A percentile compares a stretch with the other conserved stretches of the same genome.
Conservation (phyloP, 257 asterid genomes). For the Coffea eugenioides region DNA sequence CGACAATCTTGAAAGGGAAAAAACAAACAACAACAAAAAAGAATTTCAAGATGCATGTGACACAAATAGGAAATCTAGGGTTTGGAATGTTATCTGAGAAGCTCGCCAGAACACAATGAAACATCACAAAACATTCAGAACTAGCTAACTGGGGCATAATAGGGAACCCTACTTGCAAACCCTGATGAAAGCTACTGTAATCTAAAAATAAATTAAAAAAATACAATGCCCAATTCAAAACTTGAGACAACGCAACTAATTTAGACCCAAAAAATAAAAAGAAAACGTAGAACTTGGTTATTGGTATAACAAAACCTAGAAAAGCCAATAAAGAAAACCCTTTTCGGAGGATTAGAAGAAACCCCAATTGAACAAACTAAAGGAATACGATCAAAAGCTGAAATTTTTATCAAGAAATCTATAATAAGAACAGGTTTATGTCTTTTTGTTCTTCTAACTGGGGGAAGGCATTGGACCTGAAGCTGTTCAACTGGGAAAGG, state of each 20-base stretch:
- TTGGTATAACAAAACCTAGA: neutral
- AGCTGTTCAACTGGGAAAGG: constrained; percentile 84
- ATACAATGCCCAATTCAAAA: constrained; percentile 10
- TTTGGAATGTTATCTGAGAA: neutral
- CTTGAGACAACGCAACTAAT: neutral
- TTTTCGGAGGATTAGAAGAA: constrained; percentile 4
- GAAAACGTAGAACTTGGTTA: neutral
- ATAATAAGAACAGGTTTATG: neutral
- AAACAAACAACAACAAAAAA: no score
- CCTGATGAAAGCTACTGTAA: neutral
- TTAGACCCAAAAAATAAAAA: neutral
- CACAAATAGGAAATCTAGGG: neutral
- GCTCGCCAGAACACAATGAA: neutral
- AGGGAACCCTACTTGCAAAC: constrained; percentile 12
- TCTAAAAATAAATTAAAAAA: neutral
- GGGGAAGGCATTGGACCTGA: constrained; percentile 45
- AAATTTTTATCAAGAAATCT: constrained; percentile 11
- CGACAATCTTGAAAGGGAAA: neutral
- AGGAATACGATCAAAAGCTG: neutral
- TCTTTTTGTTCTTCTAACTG: neutral
- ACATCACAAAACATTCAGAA: constrained; percentile 1
- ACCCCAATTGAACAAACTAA: constrained; percentile 20
- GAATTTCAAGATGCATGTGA: no score
- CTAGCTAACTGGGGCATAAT: constrained; percentile 5
- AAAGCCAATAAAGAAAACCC: neutral